phyloP scores from a whole-genome alignment of 192 early-diverging fungal genomes.

The Mortierella hygrophila region DNA sequence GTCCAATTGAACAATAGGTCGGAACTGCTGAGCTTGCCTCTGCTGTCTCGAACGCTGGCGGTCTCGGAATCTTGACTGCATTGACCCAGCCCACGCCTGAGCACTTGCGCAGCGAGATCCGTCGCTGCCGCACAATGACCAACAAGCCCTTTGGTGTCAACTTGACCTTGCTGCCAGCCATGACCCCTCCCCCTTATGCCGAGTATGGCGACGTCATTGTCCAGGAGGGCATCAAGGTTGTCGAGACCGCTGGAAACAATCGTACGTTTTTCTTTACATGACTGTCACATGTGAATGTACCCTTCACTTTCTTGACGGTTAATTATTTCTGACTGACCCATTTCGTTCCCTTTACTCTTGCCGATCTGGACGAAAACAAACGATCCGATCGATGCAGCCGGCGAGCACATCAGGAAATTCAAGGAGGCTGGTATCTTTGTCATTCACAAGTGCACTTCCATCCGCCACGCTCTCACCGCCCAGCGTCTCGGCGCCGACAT shows the following conservation, averaged over 20 bases:
- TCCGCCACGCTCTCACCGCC: constrained; percentile 78
- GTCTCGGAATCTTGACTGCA: constrained; percentile 77
- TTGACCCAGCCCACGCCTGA: constrained; percentile 87
- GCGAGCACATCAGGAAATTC: constrained; percentile 77
- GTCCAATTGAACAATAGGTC: constrained; percentile 18
- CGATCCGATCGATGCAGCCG: constrained; percentile 50
- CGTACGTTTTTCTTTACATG: constrained; percentile 56
- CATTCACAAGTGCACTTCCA: constrained; percentile 86
- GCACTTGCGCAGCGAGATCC: constrained; percentile 77
- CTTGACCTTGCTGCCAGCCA: constrained; percentile 83
- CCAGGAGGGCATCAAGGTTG: constrained; percentile 82
- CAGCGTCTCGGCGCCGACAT: constrained; percentile 76
- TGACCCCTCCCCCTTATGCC: constrained; percentile 84
- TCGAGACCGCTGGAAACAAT: constrained; percentile 90
- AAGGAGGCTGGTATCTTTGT: constrained; percentile 78
- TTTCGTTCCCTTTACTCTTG: not conserved
- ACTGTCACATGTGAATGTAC: constrained; percentile 27
- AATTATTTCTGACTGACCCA: not conserved
- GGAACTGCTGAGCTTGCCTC: constrained; percentile 66
- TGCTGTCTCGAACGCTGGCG: constrained; percentile 87
- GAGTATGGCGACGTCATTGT: constrained; percentile 81
- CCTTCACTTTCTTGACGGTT: not conserved
- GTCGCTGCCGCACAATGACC: constrained; percentile 79
- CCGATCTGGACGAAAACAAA: not conserved
- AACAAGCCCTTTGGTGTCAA: constrained; percentile 87